A percentile compares a stretch with the other conserved stretches of the same genome.
Conservation (phyloP, 2,329 filamentous ascomycete species). For the Nothopassalora personata region DNA sequence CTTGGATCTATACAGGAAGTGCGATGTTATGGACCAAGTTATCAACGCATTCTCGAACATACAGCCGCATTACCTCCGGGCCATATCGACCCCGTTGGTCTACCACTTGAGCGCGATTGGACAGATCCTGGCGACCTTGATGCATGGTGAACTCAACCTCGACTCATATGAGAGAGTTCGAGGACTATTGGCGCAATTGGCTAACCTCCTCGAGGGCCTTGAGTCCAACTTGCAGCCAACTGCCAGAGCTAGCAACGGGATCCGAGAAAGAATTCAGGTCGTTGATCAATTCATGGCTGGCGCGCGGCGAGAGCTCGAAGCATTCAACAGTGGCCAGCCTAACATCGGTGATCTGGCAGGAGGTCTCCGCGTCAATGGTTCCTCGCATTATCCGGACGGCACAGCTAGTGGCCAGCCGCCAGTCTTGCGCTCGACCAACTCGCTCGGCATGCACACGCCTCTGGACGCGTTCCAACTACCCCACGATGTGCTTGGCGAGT, state of each 20-base stretch:
- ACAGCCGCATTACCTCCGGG: conserved; percentile 42
- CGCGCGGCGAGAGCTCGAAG: conserved; percentile 21
- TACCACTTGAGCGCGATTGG: conserved; percentile 48
- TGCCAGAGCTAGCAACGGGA: conserved; percentile 36
- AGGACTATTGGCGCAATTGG: conserved; percentile 41
- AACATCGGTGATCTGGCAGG: not conserved
- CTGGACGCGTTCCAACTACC: conserved; percentile 38
- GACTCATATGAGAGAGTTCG: conserved; percentile 40
- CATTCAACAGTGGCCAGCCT: conserved; percentile 5
- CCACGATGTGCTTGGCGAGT: conserved; percentile 38
- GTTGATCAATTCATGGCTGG: conserved; percentile 43
- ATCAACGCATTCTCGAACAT: conserved; percentile 41
- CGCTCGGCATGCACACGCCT: conserved; percentile 17
- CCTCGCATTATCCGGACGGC: not conserved
- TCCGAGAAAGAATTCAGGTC: conserved; percentile 39
- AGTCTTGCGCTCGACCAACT: conserved; percentile 8
- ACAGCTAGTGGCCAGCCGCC: not conserved
- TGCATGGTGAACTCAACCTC: conserved; percentile 43
- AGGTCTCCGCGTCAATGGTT: not conserved
- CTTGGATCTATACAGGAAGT: conserved; percentile 39
- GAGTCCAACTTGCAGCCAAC: conserved; percentile 40
- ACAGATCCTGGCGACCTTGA: conserved; percentile 45
- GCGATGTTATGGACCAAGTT: conserved; percentile 43
- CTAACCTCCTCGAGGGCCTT: conserved; percentile 42
- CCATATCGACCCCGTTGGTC: conserved; percentile 46